Evolutionary conservation across 108 stramenopile species (phyloP), one percentile per base, ranked within the genome.

Genomic region (Schizochytrium sp.): DNA sequence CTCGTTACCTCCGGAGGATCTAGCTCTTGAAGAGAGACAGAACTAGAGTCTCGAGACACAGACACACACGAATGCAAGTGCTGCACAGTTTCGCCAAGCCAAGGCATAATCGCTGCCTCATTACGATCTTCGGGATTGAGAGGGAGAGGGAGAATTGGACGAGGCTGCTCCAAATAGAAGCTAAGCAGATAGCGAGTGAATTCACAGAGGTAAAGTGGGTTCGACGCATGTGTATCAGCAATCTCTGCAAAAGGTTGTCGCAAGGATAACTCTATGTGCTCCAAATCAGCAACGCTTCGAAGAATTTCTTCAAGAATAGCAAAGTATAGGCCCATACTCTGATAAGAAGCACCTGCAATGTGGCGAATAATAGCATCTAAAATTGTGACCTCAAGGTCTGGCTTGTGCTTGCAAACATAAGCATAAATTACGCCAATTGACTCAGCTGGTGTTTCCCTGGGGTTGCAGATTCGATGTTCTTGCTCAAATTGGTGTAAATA

Each of bases 211-310:
- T 69, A 69, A 15, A 69, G 15, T 0, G 64, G 40, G 28, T 69
- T 44, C 64, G 28, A 28, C 5, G 64, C 64, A 44, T 69, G 64
- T 44, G 44, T 28, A 7, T 38, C 64, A 7, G 44, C 64, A 7
- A 69, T 15, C 64, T 69, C 64, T 69, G 64, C 64, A 69, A 69
- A 69, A 8, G 64, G 64, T 15, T 69, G 64, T 5, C 64, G 64
- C 64, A 69, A 44, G 1, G 64, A 12, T 0, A 38, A 10, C 15
- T 69, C 64, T 8, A 44, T 44, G 5, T 69, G 12, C 19, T 44
- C 15, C 12, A 15, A 5, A 7, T 69, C 64, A 15, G 10, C 44
- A 38, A 44, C 8, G 12, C 7, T 38, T 15, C 28, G 64, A 38
- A 69, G 28, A 15, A 69, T 44, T 15, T 69, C 42, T 44, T 69